Evolutionary conservation across 805 yeast species (phyloP).

Genomic region (Wickerhamomyces tratensis): DNA sequence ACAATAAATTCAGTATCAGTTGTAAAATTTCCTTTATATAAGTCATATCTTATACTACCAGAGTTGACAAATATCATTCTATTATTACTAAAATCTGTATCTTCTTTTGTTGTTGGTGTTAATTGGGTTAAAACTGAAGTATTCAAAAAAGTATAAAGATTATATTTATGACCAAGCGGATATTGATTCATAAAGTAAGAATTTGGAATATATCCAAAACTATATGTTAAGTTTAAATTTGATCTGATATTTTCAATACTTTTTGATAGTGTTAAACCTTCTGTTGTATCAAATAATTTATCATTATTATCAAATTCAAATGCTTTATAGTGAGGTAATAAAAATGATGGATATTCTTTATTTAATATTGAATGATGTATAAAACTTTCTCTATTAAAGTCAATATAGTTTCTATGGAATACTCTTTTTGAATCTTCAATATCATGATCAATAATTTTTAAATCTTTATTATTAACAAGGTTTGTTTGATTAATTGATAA

Average conservation of each 20-base stretch:
- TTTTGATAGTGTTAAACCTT: constrained; percentile 41
- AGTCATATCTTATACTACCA: constrained; percentile 81
- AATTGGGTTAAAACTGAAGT: constrained; percentile 43
- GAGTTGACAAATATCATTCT: constrained; percentile 68
- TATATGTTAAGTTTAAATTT: constrained; percentile 41
- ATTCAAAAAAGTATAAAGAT: constrained; percentile 51
- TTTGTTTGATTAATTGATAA: constrained; percentile 36
- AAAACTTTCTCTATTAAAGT: constrained; percentile 70
- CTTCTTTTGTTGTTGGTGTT: constrained; percentile 18
- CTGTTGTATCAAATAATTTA: constrained; percentile 38
- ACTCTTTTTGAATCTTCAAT: constrained; percentile 11
- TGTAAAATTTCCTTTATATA: constrained; percentile 79
- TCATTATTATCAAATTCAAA: constrained; percentile 5
- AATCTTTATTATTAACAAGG: too few relatives aligned
- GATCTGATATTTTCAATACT: constrained; percentile 33
- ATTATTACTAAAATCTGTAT: constrained; percentile 10
- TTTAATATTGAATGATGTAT: constrained; percentile 38
- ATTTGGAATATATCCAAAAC: constrained; percentile 56
- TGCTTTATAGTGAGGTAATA: too few relatives aligned
- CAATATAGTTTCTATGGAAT: constrained; percentile 64
- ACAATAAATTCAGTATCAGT: constrained; percentile 72
- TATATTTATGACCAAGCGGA: constrained; percentile 47
- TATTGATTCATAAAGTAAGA: constrained; percentile 62
- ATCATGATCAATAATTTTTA: constrained; percentile 1
- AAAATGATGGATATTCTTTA: too few relatives aligned